Evolutionary conservation across 345 rosid species (phyloP).

Genomic region (Moringa oleifera): DNA sequence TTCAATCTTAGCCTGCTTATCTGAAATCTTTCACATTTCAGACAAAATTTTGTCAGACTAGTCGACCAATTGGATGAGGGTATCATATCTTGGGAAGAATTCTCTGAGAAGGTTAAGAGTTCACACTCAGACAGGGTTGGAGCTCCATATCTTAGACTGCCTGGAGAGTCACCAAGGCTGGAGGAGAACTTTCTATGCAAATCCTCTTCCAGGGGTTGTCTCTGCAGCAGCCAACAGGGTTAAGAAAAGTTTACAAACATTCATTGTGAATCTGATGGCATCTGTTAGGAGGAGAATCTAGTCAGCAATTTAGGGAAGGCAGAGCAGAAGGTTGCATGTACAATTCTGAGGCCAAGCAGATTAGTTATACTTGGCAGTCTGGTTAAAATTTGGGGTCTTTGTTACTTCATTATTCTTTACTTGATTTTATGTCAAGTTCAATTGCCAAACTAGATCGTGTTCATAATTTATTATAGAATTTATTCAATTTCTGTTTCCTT

Average conservation of each 20-base stretch:
- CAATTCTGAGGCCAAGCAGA: conserved; percentile 20
- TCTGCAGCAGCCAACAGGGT: conserved; percentile 41
- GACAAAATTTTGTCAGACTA: conserved; percentile 60
- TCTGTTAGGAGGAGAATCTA: conserved; percentile 4
- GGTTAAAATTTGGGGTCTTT: too few relatives aligned
- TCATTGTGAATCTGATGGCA: conserved; percentile 12
- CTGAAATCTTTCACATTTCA: conserved; percentile 27
- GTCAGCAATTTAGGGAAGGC: conserved; percentile 12
- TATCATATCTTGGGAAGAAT: conserved; percentile 58
- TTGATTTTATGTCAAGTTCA: neutral
- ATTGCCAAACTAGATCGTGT: neutral
- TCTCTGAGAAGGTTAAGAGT: conserved; percentile 58
- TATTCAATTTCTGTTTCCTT: too few relatives aligned
- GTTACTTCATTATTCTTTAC: conserved; percentile 35
- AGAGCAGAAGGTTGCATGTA: too few relatives aligned
- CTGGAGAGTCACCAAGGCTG: conserved; percentile 60
- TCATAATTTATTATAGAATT: too few relatives aligned
- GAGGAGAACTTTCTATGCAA: conserved; percentile 93
- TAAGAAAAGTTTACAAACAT: conserved; percentile 7
- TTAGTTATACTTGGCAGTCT: conserved; percentile 17
- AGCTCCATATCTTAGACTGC: conserved; percentile 58
- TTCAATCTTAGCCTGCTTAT: neutral
- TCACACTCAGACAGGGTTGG: conserved; percentile 66
- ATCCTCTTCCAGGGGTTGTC: conserved; percentile 90
- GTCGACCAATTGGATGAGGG: conserved; percentile 72